Percentiles rank a stretch among this genome's conserved stretches.
These are phyloP conservation scores for Magnusiomyces magnusii DNA, from an alignment of 1,139 yeast genomes.

Conservation along the genomic window DNA sequence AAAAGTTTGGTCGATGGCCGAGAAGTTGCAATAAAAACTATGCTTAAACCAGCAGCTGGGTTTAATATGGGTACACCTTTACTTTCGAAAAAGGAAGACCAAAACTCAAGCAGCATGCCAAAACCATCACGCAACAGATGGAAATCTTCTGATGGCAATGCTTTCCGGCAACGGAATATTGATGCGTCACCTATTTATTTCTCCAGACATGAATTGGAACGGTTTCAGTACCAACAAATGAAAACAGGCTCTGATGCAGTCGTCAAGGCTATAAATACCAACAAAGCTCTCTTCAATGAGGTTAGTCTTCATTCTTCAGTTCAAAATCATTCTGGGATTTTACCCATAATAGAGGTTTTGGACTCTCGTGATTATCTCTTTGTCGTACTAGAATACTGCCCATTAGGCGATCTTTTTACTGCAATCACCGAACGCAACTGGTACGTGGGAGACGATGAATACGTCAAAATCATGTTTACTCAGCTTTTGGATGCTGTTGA, in stretches of 20 bases:
- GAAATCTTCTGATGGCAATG: neutral
- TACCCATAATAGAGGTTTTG: conserved; percentile 67
- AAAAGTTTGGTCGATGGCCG: conserved; percentile 45
- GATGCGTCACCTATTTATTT: conserved; percentile 22
- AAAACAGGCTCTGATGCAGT: conserved; percentile 8
- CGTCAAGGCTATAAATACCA: conserved; percentile 17
- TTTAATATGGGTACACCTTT: neutral
- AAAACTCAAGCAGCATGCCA: neutral
- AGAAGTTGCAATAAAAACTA: conserved; percentile 65
- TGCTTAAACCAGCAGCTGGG: conserved; percentile 41
- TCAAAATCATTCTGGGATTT: conserved; percentile 68
- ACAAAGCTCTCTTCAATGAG: conserved; percentile 45
- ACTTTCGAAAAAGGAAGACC: conserved; percentile 7
- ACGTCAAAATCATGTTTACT: conserved; percentile 63
- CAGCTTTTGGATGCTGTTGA: conserved; percentile 68
- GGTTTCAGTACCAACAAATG: conserved; percentile 19
- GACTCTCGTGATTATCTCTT: conserved; percentile 39
- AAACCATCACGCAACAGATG: neutral
- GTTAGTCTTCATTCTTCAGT: conserved; percentile 65
- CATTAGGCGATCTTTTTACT: conserved; percentile 76
- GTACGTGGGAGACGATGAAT: conserved; percentile 44
- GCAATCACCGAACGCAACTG: conserved; percentile 65
- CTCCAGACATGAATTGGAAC: conserved; percentile 19
- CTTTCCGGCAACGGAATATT: neutral
- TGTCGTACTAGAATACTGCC: conserved; percentile 73